A percentile compares a stretch with the other conserved stretches of the same genome.
These are phyloP conservation scores for Castanea crenata DNA, from an alignment of 306 rosid species.

Conservation along the genomic window DNA sequence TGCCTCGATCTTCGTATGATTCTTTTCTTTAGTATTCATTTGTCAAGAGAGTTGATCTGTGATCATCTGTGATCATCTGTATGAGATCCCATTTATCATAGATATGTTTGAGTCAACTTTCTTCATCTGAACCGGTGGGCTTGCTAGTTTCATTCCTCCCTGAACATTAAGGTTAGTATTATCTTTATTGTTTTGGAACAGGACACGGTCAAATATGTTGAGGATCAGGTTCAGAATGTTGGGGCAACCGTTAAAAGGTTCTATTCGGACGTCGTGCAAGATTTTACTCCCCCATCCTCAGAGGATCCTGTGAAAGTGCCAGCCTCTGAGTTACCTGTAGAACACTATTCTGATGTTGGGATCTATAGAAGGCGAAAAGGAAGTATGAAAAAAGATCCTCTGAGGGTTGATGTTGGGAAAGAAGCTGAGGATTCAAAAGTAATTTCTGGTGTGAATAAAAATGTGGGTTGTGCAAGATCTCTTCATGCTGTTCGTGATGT, in stretches of 20 bases:
- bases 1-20: neutral
- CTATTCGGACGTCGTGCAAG: conserved; percentile 68
- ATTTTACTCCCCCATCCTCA: conserved; percentile 52
- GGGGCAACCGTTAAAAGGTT: conserved; percentile 71
- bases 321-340: conserved; percentile 28
- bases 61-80: conserved; percentile 10
- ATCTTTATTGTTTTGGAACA: conserved; percentile 31
- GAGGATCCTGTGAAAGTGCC: conserved; percentile 34
- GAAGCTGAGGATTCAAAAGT: conserved; percentile 30
- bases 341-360: conserved; percentile 30
- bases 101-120: conserved; percentile 9
- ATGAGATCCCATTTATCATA: neutral
- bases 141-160: neutral
- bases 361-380: conserved; percentile 27
- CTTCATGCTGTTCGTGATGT: conserved; percentile 18
- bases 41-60: conserved; percentile 2
- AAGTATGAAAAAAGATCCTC: conserved; percentile 29
- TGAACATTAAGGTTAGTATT: conserved; percentile 1
- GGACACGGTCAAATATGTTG: conserved; percentile 75
- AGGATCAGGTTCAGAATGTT: conserved; percentile 74
- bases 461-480: conserved; percentile 12
- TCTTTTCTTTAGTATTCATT: neutral
- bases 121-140: neutral
- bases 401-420: conserved; percentile 20
- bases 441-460: conserved; percentile 21